Base-by-base conservation (phyloP, 306 rosid genomes). In the Gastrolobium villosum region DNA sequence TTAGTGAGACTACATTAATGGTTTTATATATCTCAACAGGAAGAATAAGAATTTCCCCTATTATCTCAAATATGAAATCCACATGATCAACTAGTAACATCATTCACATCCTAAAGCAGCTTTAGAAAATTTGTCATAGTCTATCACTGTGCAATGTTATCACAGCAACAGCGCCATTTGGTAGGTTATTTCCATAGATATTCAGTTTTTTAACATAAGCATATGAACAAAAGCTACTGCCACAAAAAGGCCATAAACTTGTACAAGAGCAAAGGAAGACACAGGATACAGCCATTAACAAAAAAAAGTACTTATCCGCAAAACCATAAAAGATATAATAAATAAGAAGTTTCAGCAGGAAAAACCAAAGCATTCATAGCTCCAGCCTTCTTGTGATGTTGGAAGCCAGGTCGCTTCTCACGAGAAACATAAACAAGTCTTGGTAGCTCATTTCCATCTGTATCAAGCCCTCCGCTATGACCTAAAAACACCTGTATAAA, bases 341-440 rank as follows among this genome's bases (percentile, higher is more conserved):
- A 55, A 74, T 43, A 40, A 60, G 62, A 54, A 66, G 75, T 10
- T 62, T 64, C 48, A 20, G 80, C 65, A 39, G 37, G 65, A 88
- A 96, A 73, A 57, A 96, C 99, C 99, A 96, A 87, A 74, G 99
- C 99, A 90, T 96, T 96, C 99, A 96, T 96, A 73, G 97, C 98
- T 90, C 99, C 99, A 14, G 99, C 99, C 77, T 96, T 96, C 88
- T 96, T 96, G 96, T 96, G 99, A 90, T 96, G 99, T 86, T 96
- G 98, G 87, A 96, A 96, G 79, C 98, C 98, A 0, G 99, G 99
- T 64, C 99, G 88, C 92, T 96, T 96, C 84, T 96, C 99, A 93
- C 98, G 99, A 86, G 99, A 96, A 85, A 91, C 97, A 85, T 96
- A 96, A 70, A 96, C 99, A 93, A 96, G 99, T 82, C 99, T 90